These are phyloP conservation scores for Xerocomellus chrysenteron DNA, from an alignment of 768 basidiomycete genomes.

Conservation along the genomic window DNA sequence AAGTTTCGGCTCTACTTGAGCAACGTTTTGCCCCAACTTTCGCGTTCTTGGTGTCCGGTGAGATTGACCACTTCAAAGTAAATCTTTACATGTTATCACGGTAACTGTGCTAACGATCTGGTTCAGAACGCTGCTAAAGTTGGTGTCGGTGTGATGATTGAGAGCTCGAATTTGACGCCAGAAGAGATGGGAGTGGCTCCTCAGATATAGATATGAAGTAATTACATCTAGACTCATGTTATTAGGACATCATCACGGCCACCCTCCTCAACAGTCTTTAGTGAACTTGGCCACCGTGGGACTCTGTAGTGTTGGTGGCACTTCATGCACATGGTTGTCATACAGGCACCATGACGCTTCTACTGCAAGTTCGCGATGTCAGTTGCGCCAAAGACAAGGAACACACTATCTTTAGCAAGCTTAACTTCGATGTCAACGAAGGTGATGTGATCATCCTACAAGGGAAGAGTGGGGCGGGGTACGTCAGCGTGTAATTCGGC, in stretches of 20 bases:
- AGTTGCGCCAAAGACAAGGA: constrained; percentile 48
- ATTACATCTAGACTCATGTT: constrained; percentile 31
- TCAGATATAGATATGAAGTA: constrained; percentile 41
- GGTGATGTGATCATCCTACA: constrained; percentile 78
- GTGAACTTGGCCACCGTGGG: constrained; percentile 17
- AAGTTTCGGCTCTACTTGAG: constrained; percentile 92
- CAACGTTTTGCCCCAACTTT: constrained; percentile 96
- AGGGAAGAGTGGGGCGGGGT: constrained; percentile 80
- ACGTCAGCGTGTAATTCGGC: constrained; percentile 6
- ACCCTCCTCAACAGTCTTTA: constrained; percentile 2
- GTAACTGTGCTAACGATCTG: background rate
- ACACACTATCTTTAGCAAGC: constrained; percentile 54
- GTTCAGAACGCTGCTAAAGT: constrained; percentile 87
- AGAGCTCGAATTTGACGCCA: constrained; percentile 75
- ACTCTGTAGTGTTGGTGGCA: background rate
- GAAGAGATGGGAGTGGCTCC: constrained; percentile 77
- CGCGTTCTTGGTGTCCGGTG: constrained; percentile 90
- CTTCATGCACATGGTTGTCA: background rate
- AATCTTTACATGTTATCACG: constrained; percentile 12
- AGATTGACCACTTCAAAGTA: constrained; percentile 99
- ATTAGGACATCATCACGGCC: constrained; percentile 2
- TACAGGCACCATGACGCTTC: constrained; percentile 11
- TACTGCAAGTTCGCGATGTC: constrained; percentile 57
- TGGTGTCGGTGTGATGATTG: constrained; percentile 97
- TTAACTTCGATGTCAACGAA: constrained; percentile 61